Percentiles rank a stretch among this genome's conserved stretches.
These are phyloP conservation scores for Gossypium turneri DNA, from an alignment of 345 rosid genomes.

Conservation along the genomic window DNA sequence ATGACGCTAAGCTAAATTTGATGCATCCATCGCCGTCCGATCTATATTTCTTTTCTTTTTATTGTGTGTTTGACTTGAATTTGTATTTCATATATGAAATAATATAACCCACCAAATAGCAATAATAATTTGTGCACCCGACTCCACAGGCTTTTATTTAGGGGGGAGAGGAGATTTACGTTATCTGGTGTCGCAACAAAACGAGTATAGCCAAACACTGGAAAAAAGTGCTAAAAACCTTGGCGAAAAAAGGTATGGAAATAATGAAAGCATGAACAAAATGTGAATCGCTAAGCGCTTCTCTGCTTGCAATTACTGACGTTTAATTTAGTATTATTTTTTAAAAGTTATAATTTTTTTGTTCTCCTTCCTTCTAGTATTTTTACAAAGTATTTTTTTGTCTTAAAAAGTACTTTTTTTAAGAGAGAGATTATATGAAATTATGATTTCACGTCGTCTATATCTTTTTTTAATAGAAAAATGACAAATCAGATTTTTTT, in stretches of 20 bases:
- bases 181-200: background rate
- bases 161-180: too few relatives aligned
- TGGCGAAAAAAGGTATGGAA: background rate
- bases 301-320: background rate
- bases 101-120: too few relatives aligned
- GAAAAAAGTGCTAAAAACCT: background rate
- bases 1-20: background rate
- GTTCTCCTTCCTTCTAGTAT: too few relatives aligned
- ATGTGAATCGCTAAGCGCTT: background rate
- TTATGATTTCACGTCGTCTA: too few relatives aligned
- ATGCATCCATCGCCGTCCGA: background rate
- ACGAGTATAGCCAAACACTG: background rate
- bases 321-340: too few relatives aligned
- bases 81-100: background rate
- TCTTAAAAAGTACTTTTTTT: too few relatives aligned
- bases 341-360: too few relatives aligned
- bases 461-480: too few relatives aligned
- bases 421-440: too few relatives aligned
- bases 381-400: too few relatives aligned
- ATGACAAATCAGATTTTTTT: rapidly evolving
- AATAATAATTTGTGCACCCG: too few relatives aligned
- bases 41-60: background rate
- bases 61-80: background rate
- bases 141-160: too few relatives aligned
- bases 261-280: background rate